Base-by-base conservation (phyloP, 306 rosid genomes). In the Delonix regia region DNA sequence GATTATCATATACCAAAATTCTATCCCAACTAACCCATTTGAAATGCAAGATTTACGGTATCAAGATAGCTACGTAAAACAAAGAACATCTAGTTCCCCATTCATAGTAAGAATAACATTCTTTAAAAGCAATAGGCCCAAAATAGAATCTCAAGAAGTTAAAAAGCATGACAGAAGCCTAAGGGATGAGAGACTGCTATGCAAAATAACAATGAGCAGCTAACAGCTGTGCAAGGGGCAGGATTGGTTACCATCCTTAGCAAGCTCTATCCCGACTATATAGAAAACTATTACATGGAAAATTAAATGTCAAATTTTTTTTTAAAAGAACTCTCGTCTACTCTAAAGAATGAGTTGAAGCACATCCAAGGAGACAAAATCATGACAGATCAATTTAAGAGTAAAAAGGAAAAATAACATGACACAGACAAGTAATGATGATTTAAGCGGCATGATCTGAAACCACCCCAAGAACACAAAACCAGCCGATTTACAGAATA, bases 401-500 rank as follows among this genome's bases (percentile, higher is more conserved):
- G 10, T n/a, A n/a, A 1, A n/a, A 10, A 9, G 10, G 30, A 39
- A n/a, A 33, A 63, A n/a, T 4, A 41, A 66, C 18, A 12, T 5
- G 71, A 66, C 51, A 36, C 16, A 10, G 71, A 66, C 30, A 66
- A 19, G 71, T 19, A 66, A 21, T 66, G 52, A 41, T 21, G 71
- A 19, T 41, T 66, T 66, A 66, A 41, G 16, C 47, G 34, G 52
- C 52, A 39, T 66, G 19, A 66, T 22, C 71, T 11, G 39, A 63
- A 61, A 63, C 49, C 59, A n/a, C 33, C 34, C 80, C 70, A 62
- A 47, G 36, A 69, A 69, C 81, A 83, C 80, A 52, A 51, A 81
- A 65, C 73, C 76, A 73, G 45, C 19, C 76, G 73, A 85, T 83
- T 63, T 83, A 86, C 87, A 83, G 66, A 81, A 69, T 69, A 80